Percentiles rank a stretch among this genome's conserved stretches.
Evolutionary conservation across 2,329 filamentous ascomycete species (phyloP).

Genomic region (Leptographium procerum): DNA sequence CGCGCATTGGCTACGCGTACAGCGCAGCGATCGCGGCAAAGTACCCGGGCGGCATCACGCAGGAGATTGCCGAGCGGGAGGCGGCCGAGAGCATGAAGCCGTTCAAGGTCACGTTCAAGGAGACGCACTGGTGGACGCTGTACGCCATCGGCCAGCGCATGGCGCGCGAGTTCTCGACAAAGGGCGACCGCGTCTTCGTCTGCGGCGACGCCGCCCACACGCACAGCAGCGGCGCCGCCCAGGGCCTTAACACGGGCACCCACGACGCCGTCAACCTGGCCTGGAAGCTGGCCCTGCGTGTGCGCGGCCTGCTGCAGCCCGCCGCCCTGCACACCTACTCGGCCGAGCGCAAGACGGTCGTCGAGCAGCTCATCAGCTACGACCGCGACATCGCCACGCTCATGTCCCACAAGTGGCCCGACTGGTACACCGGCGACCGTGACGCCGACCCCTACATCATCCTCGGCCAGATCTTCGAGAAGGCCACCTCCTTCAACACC

Average conservation of each 20-base stretch:
- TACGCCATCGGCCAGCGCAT: slow-evolving; percentile 42
- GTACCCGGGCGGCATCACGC: slow-evolving; percentile 21
- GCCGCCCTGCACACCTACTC: slow-evolving; percentile 27
- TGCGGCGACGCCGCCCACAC: slow-evolving; percentile 40
- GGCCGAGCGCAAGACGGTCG: slow-evolving; percentile 24
- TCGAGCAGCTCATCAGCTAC: slow-evolving; percentile 27
- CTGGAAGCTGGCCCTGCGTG: slow-evolving; percentile 29
- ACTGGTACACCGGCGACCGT: slow-evolving; percentile 22
- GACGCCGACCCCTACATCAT: slow-evolving; percentile 34
- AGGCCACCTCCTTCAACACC: slow-evolving; percentile 50
- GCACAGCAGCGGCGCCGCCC: slow-evolving; percentile 51
- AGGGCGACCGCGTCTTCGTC: slow-evolving; percentile 35
- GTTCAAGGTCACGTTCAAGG: slow-evolving; percentile 28
- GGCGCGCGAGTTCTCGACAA: slow-evolving; percentile 44
- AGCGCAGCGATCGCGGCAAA: slow-evolving; percentile 27
- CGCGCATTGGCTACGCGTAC: slow-evolving; percentile 41
- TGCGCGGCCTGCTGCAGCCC: slow-evolving; percentile 8
- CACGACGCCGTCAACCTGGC: slow-evolving; percentile 44
- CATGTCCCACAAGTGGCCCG: slow-evolving; percentile 28
- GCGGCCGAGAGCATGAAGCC: slow-evolving; percentile 31
- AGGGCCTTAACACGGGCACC: slow-evolving; percentile 45
- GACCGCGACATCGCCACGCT: slow-evolving; percentile 21
- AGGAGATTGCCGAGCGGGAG: slow-evolving; percentile 43
- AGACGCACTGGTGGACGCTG: slow-evolving; percentile 44
- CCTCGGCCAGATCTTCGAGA: slow-evolving; percentile 43